Evolutionary conservation across 2,329 filamentous ascomycete genomes (phyloP).

Genomic region (Fusarium ramigenum): DNA sequence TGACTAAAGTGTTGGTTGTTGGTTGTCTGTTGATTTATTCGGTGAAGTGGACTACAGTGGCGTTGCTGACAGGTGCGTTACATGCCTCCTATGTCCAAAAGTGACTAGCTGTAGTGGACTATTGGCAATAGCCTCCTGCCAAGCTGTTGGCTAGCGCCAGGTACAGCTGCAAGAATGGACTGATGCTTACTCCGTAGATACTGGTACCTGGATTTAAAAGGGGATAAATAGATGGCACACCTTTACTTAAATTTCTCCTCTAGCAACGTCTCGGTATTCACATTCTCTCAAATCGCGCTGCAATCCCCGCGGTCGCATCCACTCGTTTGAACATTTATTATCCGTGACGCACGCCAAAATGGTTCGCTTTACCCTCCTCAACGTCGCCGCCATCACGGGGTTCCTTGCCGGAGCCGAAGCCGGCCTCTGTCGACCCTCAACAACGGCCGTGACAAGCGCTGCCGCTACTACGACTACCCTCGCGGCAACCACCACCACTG

Average conservation of each 20-base stretch:
- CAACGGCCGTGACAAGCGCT: background rate
- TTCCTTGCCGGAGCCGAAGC: background rate
- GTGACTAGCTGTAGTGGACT: background rate
- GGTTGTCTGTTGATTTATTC: background rate
- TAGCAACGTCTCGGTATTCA: background rate
- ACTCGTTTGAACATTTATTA: background rate
- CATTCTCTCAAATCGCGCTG: background rate
- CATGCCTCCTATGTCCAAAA: too few species aligned
- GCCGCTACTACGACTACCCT: background rate
- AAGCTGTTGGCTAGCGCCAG: background rate
- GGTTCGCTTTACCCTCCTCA: background rate
- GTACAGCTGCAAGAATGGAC: background rate
- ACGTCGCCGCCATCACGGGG: background rate
- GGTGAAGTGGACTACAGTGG: background rate
- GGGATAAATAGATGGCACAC: background rate
- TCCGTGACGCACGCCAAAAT: fast-evolving
- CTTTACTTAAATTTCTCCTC: background rate
- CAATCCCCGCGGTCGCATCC: background rate
- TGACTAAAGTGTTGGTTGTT: background rate
- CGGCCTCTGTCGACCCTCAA: background rate
- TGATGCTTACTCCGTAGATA: background rate
- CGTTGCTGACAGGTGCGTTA: background rate
- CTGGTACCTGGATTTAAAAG: background rate
- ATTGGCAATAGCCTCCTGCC: background rate
- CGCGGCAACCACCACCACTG: background rate